Evolutionary conservation across 208 protist genomes (phyloP).

Genomic region (Phytomonas francai): DNA sequence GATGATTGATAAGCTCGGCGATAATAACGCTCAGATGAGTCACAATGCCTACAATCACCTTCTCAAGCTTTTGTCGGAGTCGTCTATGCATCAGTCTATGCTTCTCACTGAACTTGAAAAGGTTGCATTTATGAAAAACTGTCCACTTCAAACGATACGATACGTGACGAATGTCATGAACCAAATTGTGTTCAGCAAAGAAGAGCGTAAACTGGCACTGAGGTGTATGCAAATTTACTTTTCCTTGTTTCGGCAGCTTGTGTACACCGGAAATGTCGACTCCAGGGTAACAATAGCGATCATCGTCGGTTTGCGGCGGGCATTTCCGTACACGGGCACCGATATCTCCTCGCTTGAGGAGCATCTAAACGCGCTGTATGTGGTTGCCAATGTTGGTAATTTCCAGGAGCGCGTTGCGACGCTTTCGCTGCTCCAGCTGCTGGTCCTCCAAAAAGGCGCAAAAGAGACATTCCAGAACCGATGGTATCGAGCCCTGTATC

Average conservation of each 20-base stretch:
- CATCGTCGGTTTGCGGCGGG: constrained; percentile 83
- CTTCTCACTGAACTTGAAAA: constrained; percentile 89
- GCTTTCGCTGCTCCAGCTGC: constrained; percentile 79
- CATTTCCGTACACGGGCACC: constrained; percentile 86
- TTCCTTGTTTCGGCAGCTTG: constrained; percentile 78
- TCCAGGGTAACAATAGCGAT: constrained; percentile 85
- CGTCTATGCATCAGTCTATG: constrained; percentile 73
- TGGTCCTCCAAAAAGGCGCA: constrained; percentile 66
- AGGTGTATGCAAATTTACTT: constrained; percentile 87
- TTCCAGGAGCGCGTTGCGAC: constrained; percentile 86
- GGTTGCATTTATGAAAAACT: constrained; percentile 88
- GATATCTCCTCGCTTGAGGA: constrained; percentile 75
- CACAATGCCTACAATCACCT: constrained; percentile 87
- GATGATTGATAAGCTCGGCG: constrained; percentile 89
- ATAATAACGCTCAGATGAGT: constrained; percentile 56
- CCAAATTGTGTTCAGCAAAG: constrained; percentile 89
- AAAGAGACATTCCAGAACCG: constrained; percentile 61
- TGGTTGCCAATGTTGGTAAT: constrained; percentile 80
- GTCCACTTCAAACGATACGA: constrained; percentile 79
- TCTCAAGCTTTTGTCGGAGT: constrained; percentile 74
- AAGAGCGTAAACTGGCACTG: constrained; percentile 83
- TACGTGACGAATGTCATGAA: constrained; percentile 88
- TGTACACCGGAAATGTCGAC: constrained; percentile 51
- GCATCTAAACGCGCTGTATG: constrained; percentile 85
- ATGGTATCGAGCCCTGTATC: constrained; percentile 88